Evolutionary conservation across 2,329 filamentous ascomycete genomes (phyloP), one percentile per base, ranked within the genome.

Genomic region (Botrytis pseudocinerea): DNA sequence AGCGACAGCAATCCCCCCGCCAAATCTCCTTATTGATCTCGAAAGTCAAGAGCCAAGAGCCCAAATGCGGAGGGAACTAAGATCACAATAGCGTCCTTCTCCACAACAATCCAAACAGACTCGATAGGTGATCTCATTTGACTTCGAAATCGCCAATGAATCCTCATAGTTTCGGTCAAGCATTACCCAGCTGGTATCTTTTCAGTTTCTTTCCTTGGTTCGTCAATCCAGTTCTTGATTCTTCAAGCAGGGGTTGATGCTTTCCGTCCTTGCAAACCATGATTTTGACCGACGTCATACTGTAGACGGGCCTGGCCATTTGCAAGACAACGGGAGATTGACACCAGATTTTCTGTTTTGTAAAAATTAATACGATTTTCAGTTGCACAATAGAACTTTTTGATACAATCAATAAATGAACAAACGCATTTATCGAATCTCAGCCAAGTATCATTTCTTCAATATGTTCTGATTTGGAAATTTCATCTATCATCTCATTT

Each of bases 11-110:
- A 57, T 10, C 28, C 60, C 60, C 16, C 60, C 7, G 2, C 60
- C 14, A 44, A 28, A n/a, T n/a, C 2, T 25, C 16, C 28, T 42
- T 38, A 44, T 42, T n/a, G 25, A 28, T 42, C 25, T 40, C 38
- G 22, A 63, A 62, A 63, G 38, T 38, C 60, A 63, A 63, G 60
- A 63, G 38, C 60, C 60, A 57, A 57, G 51, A 57, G 51, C 51
- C n/a, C 28, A 28, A n/a, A 42, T 28, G 61, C 61, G 60, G 60
- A 42, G 61, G 61, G 25, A 44, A 16, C 25, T 22, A 54, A 54
- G 48, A 14, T 54, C 20, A 63, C 38, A 63, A 63, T 42, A 63
- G 60, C 38, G 12, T 28, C 38, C 38, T 42, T 42, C 38, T 42
- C 35, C 38, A 63, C 25, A 63, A 20, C 25, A 28, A 42, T 63